A percentile compares a stretch with the other conserved stretches of the same genome.
These are phyloP conservation scores for Suillus placidus DNA, from an alignment of 768 basidiomycete genomes.

Conservation along the genomic window DNA sequence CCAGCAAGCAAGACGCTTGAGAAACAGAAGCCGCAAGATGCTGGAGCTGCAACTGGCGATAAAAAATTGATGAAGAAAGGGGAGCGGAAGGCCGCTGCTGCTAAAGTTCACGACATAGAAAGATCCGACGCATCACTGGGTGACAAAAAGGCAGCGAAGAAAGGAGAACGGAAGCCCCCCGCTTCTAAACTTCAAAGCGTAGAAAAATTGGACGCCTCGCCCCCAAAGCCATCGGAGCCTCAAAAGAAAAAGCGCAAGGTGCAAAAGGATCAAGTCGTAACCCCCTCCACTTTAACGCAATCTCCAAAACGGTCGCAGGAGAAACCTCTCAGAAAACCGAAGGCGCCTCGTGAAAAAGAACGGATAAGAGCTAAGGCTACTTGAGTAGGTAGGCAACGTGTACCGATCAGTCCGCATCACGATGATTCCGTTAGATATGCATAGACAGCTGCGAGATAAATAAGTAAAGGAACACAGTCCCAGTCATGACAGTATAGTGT, in stretches of 20 bases:
- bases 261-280: neutral
- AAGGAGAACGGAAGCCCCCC: neutral
- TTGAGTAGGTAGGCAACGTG: neutral
- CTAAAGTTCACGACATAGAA: neutral
- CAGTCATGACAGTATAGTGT: neutral
- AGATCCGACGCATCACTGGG: neutral
- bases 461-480: neutral
- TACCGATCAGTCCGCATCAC: neutral
- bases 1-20: neutral
- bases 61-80: neutral
- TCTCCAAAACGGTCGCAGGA: neutral
- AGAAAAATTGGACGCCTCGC: neutral
- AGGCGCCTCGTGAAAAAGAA: constrained; percentile 1
- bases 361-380: neutral
- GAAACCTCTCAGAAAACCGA: neutral
- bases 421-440: neutral
- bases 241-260: neutral
- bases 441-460: constrained; percentile 4
- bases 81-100: neutral
- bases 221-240: neutral
- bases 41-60: neutral
- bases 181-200: neutral
- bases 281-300: neutral
- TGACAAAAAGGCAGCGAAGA: neutral
- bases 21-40: neutral